Base-by-base conservation (phyloP, 2,329 filamentous ascomycete species). In the Phyllachora maydis region DNA sequence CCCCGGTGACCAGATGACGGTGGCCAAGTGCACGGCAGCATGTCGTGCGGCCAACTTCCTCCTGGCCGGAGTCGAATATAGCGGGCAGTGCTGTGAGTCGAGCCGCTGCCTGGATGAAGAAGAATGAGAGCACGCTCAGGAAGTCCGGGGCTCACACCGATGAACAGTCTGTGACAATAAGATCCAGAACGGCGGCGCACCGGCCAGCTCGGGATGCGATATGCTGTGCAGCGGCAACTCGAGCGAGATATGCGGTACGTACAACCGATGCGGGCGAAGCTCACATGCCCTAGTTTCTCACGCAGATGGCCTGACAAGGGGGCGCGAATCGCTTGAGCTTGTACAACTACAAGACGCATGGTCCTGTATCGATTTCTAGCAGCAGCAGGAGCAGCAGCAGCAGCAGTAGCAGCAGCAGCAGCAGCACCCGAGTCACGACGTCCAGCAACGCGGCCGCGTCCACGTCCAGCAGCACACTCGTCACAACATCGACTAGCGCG, bases 281-380 rank as follows among this genome's bases (percentile, higher is more conserved):
- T n/a, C n/a, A n/a, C n/a, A n/a, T n/a, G n/a, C n/a, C n/a, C n/a
- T n/a, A n/a, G n/a, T n/a, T n/a, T n/a, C n/a, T n/a, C n/a, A n/a
- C n/a, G n/a, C n/a, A n/a, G n/a, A n/a, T n/a, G n/a, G n/a, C n/a
- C n/a, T n/a, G n/a, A n/a, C n/a, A n/a, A n/a, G n/a, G n/a, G n/a
- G 20, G 20, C 6, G 6, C 5, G 6, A 14, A 11, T n/a, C 20
- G 12, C 12, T n/a, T 22, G 20, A 22, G 15, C 12, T 11, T 22
- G 11, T 22, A 22, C 20, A n/a, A 14, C 20, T 22, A 22, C 11
- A 22, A 22, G 8, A 22, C 11, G 20, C 12, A n/a, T n/a, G n/a
- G n/a, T n/a, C n/a, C n/a, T 22, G 20, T 14, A 22, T 14, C 20
- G 19, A 11, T 20, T 11, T n/a, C 19, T 11, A 6, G n/a, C 11